phyloP scores from a whole-genome alignment of 1,139 yeast species.

The Scheffersomyces segobiensis region DNA sequence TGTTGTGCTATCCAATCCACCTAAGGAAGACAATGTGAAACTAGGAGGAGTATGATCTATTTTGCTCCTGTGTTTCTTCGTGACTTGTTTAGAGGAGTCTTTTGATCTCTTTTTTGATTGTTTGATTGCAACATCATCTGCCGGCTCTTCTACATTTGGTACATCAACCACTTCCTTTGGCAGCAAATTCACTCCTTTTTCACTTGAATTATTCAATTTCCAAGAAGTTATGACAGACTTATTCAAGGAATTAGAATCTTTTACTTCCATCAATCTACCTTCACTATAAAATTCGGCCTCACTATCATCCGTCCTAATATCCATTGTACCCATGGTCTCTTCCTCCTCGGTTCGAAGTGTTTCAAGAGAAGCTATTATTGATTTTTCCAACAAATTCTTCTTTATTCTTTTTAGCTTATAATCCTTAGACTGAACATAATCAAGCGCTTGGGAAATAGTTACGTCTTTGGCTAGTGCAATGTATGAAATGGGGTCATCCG shows the following conservation, averaged over 20 bases:
- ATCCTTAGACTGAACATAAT: slow-evolving; percentile 61
- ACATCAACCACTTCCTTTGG: slow-evolving; percentile 5
- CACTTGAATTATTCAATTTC: slow-evolving; percentile 36
- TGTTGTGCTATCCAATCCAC: slow-evolving; percentile 85
- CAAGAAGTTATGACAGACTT: slow-evolving; percentile 74
- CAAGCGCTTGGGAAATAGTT: slow-evolving; percentile 48
- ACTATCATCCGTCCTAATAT: slow-evolving; percentile 31
- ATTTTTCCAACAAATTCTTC: slow-evolving; percentile 52
- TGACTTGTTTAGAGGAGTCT: slow-evolving; percentile 20
- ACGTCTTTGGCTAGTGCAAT: slow-evolving; percentile 65
- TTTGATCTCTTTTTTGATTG: slow-evolving; percentile 31
- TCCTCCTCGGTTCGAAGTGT: slow-evolving; percentile 43
- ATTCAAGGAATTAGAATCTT: slow-evolving; percentile 66
- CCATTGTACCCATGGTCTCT: slow-evolving; percentile 30
- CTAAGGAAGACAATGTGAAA: slow-evolving; percentile 67
- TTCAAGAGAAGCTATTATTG: slow-evolving; percentile 56
- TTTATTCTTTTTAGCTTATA: slow-evolving; percentile 68
- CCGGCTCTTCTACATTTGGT: slow-evolving; percentile 9
- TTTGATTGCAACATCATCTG: slow-evolving; percentile 10
- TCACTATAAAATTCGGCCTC: slow-evolving; percentile 41
- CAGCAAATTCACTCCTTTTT: slow-evolving; percentile 5
- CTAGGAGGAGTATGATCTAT: slow-evolving; percentile 71
- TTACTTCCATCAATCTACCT: slow-evolving; percentile 58
- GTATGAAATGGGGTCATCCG: slow-evolving; percentile 35
- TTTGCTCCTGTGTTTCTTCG: slow-evolving; percentile 45